Evolutionary conservation across 75 land plant species (phyloP), one percentile per base, ranked within the genome.

Genomic region (Sequoiadendron giganteum): DNA sequence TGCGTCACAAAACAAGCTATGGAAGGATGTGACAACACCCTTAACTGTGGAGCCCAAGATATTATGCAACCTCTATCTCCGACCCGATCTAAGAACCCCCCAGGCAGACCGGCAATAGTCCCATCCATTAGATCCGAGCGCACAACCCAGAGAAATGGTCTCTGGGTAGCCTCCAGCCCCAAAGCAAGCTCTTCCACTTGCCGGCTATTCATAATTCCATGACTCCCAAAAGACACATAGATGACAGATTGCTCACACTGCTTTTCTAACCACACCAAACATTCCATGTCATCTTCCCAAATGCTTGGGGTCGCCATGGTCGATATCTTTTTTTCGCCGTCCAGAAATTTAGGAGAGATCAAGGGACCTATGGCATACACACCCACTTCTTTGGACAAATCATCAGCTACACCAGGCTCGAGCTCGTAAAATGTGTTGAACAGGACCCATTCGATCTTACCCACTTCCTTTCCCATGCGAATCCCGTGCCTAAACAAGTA

Each of bases 141-240:
- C 85, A 92, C 88, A 47, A 88, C 91, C 95, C 93, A 94, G 32
- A 94, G 79, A 43, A 94, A 93, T 65, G 91, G 83, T 21, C 21
- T 81, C 16, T 85, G 36, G 85, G 86, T 81, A 15, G 45, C 30
- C 75, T 89, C 85, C 6, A 96, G 86, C 8, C 88, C 95, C 56
- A 47, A 42, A 13, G 91, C 93, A 40, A 94, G 75, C 72, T 96
- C 96, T n/a, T 85, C 85, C 73, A 92, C 86, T 75, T 93, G 95
- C 40, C 87, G 79, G 5, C 52, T 1, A 45, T 52, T 61, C 2
- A 91, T 42, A 14, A 11, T 25, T n/a, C 91, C 89, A 30, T 90
- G 25, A 89, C 95, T 96, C 0, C 97, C 97, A 70, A 94, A 94
- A 14, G 95, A 91, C 13, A 93, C 89, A 78, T 93, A 96, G 42